Evolutionary conservation across 768 basidiomycete genomes (phyloP), one percentile per base, ranked within the genome.

Genomic region (Panus rudis): DNA sequence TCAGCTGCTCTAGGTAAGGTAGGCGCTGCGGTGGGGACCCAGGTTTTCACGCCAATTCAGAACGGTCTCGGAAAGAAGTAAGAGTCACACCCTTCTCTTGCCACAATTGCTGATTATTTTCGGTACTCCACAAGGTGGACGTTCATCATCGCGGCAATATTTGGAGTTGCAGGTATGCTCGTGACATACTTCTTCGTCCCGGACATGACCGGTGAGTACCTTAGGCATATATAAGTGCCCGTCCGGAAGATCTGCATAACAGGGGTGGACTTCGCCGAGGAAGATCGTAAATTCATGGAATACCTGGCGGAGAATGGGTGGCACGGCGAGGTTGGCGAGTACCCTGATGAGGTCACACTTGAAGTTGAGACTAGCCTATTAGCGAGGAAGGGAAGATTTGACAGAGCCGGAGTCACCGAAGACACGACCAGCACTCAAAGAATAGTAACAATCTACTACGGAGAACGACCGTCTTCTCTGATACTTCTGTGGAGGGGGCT

Each of bases 11-110:
- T 84, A 5, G 81, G 81, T 7, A 84, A 84, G 54, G 67, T 78
- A 2, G 84, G 84, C 4, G 85, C 84, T 16, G 83, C 79, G 16
- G 46, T 83, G 39, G 81, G 82, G 6, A 81, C 78, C 0, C 80
- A 84, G 52, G 78, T 72, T 1, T 83, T 83, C 57, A 81, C 79
- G 3, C 81, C 81, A 3, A 81, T 84, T 47, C 76, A 80, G 53
- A 63, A 65, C 42, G 69, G 81, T 54, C 72, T 82, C n/a, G 83
- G 83, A 11, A 76, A 81, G 54, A 73, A 69, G 75, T 76, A 52
- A 34, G 65, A n/a, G 58, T 39, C 34, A 32, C 38, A 37, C n/a
- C n/a, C n/a, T n/a, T n/a, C n/a, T n/a, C n/a, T n/a, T n/a, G n/a
- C n/a, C 43, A n/a, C n/a, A 35, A 6, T 17, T 35, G 33, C 28